Base-by-base conservation (phyloP, 495 filamentous ascomycete genomes). In the Penicillium lividum region DNA sequence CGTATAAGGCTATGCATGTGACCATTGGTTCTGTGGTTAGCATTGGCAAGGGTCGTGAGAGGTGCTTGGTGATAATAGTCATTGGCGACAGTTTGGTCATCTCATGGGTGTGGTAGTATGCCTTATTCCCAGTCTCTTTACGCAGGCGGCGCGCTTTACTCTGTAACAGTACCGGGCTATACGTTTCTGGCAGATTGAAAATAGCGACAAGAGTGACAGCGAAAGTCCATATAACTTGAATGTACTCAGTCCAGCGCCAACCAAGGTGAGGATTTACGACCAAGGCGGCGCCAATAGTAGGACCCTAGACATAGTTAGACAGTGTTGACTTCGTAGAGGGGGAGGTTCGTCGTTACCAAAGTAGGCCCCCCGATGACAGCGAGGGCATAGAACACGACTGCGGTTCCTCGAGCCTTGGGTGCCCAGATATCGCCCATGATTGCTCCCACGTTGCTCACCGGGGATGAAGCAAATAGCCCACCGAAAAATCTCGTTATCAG, bases 351-450 rank as follows among this genome's bases (percentile, higher is more conserved):
- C 2, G 22, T 22, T 22, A 22, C 22, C 6, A 74, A 40, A 9
- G 80, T 57, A 7, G 80, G 80, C 0, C 80, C 77, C 10, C 71
- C 69, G 15, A 75, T 73, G 3, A 81, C 75, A 6, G 68, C 66
- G 1, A 73, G 54, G 1, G 79, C 70, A 28, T 79, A 81, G 16
- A 80, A 63, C 3, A 69, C 61, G 7, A 81, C 66, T 0, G 81
- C 80, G 1, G 71, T 67, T 0, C 78, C 73, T 13, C 73, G 59
- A 6, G 67, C 57, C 22, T 63, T 60, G 50, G 63, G 61, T 9
- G 59, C 58, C 54, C 68, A 84, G 25, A 84, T 77, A 57, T 85
- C 82, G 0, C 76, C 80, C 5, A 84, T 59, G 0, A 77, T 76
- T 1, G 77, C 82, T 3, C 66, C 69, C 11, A 77, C 77, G 51